These are phyloP conservation scores for Cymbopogon flexuosus DNA, from an alignment of 202 grass and related monocot species.

Conservation along the genomic window DNA sequence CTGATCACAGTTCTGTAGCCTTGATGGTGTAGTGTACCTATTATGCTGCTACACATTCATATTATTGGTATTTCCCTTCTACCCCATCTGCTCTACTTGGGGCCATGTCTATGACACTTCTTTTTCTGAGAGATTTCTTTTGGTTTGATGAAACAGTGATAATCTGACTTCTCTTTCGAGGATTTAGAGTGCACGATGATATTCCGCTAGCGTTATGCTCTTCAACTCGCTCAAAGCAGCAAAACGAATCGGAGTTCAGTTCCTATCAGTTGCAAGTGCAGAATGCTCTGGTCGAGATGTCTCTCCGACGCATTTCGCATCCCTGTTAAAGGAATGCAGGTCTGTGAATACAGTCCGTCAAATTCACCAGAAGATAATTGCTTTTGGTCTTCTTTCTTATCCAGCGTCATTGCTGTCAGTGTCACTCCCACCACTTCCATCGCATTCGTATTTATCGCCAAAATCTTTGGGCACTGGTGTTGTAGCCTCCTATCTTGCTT, in stretches of 20 bases:
- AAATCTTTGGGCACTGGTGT: conserved; percentile 41
- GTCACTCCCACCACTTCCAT: conserved; percentile 13
- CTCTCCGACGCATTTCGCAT: conserved; percentile 15
- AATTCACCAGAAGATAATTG: conserved; percentile 52
- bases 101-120: neutral
- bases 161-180: conserved; percentile 6
- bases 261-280: conserved; percentile 33
- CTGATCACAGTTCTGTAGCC: neutral
- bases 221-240: neutral
- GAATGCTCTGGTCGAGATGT: neutral
- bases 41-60: neutral
- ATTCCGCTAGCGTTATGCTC: neutral
- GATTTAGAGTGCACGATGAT: conserved; percentile 25
- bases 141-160: conserved; percentile 15
- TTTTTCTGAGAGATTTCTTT: neutral
- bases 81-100: neutral
- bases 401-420: conserved; percentile 19
- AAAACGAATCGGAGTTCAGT: neutral
- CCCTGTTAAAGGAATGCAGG: conserved; percentile 49
- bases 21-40: neutral
- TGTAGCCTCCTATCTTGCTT: conserved; percentile 51
- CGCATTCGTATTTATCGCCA: conserved; percentile 21
- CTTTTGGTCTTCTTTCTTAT: conserved; percentile 41
- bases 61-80: neutral
- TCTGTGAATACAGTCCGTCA: conserved; percentile 30